Percentiles rank a stretch among this genome's conserved stretches.
phyloP scores from a whole-genome alignment of 148 eudicot species.

The Rhododendron kiyosumense region DNA sequence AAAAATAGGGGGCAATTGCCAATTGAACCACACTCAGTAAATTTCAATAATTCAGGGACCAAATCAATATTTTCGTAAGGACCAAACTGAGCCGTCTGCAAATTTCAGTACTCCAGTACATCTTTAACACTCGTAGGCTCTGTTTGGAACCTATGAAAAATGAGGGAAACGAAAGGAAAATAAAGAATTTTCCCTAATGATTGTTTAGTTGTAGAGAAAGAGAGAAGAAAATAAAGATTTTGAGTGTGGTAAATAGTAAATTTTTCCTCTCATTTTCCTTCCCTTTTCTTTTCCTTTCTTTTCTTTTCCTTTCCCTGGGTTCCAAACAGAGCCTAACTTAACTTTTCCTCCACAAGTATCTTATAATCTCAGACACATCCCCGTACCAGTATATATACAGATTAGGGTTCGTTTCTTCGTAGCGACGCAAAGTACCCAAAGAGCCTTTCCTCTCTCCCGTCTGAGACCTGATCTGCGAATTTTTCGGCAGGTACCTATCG shows the following conservation, averaged over 20 bases:
- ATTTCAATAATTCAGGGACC: neutral
- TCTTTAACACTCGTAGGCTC: too few species aligned
- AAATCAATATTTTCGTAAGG: neutral
- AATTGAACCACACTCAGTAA: neutral
- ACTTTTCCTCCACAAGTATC: neutral
- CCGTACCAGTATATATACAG: neutral
- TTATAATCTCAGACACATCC: neutral
- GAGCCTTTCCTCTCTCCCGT: neutral
- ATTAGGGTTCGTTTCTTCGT: neutral
- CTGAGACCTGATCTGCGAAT: neutral
- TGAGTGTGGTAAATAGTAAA: too few species aligned
- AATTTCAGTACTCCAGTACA: too few species aligned
- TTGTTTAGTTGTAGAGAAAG: too few species aligned
- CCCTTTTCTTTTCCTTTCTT: too few species aligned
- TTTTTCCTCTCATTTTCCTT: too few species aligned
- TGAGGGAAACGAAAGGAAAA: too few species aligned
- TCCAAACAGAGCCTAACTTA: too few species aligned
- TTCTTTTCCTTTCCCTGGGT: too few species aligned
- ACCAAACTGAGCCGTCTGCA: slow-evolving; percentile 12
- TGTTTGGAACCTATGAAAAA: too few species aligned
- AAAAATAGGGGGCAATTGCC: neutral
- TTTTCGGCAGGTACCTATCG: neutral
- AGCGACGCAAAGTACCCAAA: neutral
- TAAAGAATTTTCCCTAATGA: too few species aligned
- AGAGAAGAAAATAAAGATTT: too few species aligned